Percentiles rank a stretch among this genome's conserved stretches.
These are phyloP conservation scores for Coemansia sp. DNA, from an alignment of 192 early-diverging fungal species.

Conservation along the genomic window DNA sequence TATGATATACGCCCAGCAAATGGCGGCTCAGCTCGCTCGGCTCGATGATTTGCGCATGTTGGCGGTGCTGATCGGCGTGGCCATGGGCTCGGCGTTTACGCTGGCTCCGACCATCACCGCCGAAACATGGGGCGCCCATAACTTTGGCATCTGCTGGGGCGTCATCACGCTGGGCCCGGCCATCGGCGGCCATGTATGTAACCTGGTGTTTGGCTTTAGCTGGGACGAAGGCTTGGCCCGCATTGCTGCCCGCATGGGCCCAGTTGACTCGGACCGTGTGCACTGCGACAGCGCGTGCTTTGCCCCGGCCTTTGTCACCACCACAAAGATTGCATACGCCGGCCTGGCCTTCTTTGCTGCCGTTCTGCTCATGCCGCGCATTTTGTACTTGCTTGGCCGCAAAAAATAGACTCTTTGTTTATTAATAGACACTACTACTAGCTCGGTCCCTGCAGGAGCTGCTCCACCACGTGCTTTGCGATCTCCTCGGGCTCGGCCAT, in stretches of 20 bases:
- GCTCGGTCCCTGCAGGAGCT: conserved; percentile 8
- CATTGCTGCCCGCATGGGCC: conserved; percentile 19
- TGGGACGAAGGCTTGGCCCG: conserved; percentile 52
- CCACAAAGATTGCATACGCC: conserved; percentile 25
- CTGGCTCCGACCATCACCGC: conserved; percentile 51
- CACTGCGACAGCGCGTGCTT: conserved; percentile 44
- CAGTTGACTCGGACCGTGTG: conserved; percentile 13
- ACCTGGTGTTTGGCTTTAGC: conserved; percentile 61
- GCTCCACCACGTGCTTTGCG: conserved; percentile 30
- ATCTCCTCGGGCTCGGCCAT: conserved; percentile 83
- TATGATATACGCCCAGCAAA: conserved; percentile 46
- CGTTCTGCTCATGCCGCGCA: conserved; percentile 33
- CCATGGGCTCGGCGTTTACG: conserved; percentile 54
- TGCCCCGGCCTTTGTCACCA: conserved; percentile 41
- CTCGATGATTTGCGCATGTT: conserved; percentile 38
- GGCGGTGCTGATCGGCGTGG: conserved; percentile 37
- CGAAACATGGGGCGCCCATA: conserved; percentile 56
- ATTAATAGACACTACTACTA: neutral
- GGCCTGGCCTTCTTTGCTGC: conserved; percentile 37
- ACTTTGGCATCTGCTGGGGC: conserved; percentile 60
- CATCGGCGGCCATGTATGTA: conserved; percentile 64
- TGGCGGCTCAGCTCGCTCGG: conserved; percentile 13
- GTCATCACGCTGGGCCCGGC: conserved; percentile 60
- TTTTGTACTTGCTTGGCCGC: neutral
- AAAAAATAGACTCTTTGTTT: neutral